Conservation (phyloP, 176 grass and related monocot genomes). For the Ampelocalamus luodianensis region DNA sequence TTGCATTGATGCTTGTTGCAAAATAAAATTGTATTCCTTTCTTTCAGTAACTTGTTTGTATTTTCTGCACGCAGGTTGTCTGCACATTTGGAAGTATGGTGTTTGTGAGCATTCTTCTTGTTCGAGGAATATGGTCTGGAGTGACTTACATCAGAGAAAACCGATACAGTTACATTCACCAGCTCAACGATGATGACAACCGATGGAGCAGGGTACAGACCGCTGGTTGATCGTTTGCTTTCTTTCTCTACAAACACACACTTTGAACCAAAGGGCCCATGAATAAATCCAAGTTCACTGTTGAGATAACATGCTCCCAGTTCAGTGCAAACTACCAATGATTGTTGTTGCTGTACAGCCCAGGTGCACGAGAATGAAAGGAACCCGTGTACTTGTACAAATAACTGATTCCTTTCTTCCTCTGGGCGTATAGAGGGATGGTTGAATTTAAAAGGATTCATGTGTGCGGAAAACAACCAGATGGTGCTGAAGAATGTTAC, state of each 20-base stretch:
- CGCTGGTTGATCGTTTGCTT: slow-evolving; percentile 47
- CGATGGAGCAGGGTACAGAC: slow-evolving; percentile 78
- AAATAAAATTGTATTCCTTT: neutral
- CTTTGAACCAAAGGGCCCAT: slow-evolving; percentile 6
- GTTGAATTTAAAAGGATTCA: neutral
- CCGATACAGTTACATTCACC: slow-evolving; percentile 70
- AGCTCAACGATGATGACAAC: slow-evolving; percentile 65
- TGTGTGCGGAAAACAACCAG: neutral
- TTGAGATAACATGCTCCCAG: slow-evolving; percentile 30
- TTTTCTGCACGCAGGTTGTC: slow-evolving; percentile 60
- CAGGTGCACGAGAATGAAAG: neutral
- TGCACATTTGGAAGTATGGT: slow-evolving; percentile 98
- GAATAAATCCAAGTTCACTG: neutral
- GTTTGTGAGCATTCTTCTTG: slow-evolving; percentile 83
- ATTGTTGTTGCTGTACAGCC: slow-evolving; percentile 19
- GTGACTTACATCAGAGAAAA: slow-evolving; percentile 82
- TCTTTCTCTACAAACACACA: slow-evolving; percentile 19
- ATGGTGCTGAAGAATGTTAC: slow-evolving; percentile 16
- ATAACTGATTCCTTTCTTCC: slow-evolving; percentile 13
- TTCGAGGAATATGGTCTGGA: slow-evolving; percentile 89
- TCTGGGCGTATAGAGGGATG: slow-evolving; percentile 7
- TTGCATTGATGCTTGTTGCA: neutral
- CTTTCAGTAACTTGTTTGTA: neutral
- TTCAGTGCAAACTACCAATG: neutral
- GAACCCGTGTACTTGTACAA: neutral